Conservation (phyloP, 192 early-diverging fungal genomes). For the Paraglomus brasilianum region DNA sequence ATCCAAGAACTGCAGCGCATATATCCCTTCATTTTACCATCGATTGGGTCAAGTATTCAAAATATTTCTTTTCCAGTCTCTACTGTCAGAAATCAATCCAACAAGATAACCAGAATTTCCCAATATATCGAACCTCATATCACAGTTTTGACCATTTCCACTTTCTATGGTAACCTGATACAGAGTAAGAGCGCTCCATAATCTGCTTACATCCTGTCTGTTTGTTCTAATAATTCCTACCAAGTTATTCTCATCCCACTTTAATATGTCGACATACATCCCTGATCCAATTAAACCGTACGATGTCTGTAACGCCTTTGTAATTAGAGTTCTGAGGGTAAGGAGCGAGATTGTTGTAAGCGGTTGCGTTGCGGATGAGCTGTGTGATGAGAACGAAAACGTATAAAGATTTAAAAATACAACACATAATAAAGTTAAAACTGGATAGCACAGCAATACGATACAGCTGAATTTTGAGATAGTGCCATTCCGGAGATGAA, state of each 20-base stretch:
- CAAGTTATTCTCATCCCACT: constrained; percentile 2
- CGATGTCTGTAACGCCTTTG: not conserved
- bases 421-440: constrained; percentile 19
- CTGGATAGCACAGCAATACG: constrained; percentile 2
- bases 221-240: not conserved
- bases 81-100: constrained; percentile 15
- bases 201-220: constrained; percentile 5
- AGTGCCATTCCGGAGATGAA: constrained; percentile 16
- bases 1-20: too few relatives aligned
- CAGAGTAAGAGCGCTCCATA: constrained; percentile 25
- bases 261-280: constrained; percentile 15
- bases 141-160: not conserved
- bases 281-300: constrained; percentile 14
- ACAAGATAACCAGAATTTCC: constrained; percentile 15
- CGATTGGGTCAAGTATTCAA: too few relatives aligned
- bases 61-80: constrained; percentile 11
- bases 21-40: too few relatives aligned
- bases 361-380: not conserved
- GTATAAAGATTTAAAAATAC: not conserved
- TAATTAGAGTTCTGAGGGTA: constrained; percentile 12
- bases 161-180: constrained; percentile 9
- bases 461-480: constrained; percentile 24
- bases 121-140: constrained; percentile 10
- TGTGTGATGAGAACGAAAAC: constrained; percentile 10
- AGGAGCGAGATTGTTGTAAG: not conserved